Evolutionary conservation across 1,139 yeast genomes (phyloP).

Genomic region (Yamadazyma atlantica): DNA sequence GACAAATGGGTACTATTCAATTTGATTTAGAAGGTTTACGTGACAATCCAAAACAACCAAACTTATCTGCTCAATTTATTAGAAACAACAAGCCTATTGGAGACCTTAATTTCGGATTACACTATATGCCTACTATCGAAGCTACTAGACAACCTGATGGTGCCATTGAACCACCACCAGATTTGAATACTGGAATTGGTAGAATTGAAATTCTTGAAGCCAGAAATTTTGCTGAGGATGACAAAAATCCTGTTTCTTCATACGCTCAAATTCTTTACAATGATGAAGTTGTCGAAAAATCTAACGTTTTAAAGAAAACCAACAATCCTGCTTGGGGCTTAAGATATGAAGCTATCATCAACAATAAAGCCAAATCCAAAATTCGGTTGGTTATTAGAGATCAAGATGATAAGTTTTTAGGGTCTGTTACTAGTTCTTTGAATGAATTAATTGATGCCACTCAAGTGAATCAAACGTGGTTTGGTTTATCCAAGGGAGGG

Average conservation of each 20-base stretch:
- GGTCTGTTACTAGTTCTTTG: slow-evolving; percentile 63
- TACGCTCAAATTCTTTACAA: slow-evolving; percentile 71
- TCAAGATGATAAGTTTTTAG: slow-evolving; percentile 53
- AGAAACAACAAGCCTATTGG: slow-evolving; percentile 86
- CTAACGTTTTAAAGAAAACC: slow-evolving; percentile 59
- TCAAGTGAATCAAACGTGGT: slow-evolving; percentile 76
- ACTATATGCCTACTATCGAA: slow-evolving; percentile 78
- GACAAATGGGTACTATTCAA: slow-evolving; percentile 73
- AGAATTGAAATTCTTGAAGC: slow-evolving; percentile 55
- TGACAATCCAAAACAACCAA: slow-evolving; percentile 52
- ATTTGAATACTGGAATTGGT: slow-evolving; percentile 88
- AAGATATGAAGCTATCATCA: slow-evolving; percentile 67
- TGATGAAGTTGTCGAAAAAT: slow-evolving; percentile 55
- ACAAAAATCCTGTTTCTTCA: slow-evolving; percentile 53
- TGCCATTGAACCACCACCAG: slow-evolving; percentile 83
- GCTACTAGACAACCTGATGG: slow-evolving; percentile 81
- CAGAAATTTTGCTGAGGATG: slow-evolving; percentile 37
- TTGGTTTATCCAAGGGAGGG: slow-evolving; percentile 68
- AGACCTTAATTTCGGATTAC: slow-evolving; percentile 63
- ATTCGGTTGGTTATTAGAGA: slow-evolving; percentile 68
- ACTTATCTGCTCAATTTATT: slow-evolving; percentile 56
- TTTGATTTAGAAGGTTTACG: slow-evolving; percentile 70
- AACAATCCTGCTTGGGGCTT: slow-evolving; percentile 70
- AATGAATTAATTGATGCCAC: slow-evolving; percentile 74
- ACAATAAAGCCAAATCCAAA: slow-evolving; percentile 69